phyloP scores from a whole-genome alignment of 2,329 filamentous ascomycete species.

The Myriosclerotinia scirpicola region DNA sequence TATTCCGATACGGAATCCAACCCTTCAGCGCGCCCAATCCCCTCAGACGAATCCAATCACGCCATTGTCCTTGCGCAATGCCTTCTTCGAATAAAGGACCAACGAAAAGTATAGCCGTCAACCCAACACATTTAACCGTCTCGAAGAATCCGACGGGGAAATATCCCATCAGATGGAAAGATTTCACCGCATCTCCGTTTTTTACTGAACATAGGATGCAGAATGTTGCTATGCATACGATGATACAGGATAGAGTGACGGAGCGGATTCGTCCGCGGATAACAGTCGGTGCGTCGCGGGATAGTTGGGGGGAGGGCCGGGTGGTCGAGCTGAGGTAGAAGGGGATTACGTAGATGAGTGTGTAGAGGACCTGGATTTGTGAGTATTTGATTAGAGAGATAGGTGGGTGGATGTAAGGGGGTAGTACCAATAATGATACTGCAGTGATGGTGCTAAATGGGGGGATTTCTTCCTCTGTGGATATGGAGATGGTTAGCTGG shows the following conservation, averaged over 20 bases:
- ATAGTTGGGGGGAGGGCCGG: slow-evolving; percentile 73
- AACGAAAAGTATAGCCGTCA: slow-evolving; percentile 77
- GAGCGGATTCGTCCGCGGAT: slow-evolving; percentile 83
- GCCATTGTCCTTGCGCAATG: slow-evolving; percentile 70
- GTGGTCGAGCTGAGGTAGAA: slow-evolving; percentile 83
- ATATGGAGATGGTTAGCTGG: slow-evolving; percentile 11
- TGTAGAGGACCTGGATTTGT: slow-evolving; percentile 66
- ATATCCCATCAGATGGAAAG: slow-evolving; percentile 72
- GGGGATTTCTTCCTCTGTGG: slow-evolving; percentile 35
- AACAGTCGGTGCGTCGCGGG: slow-evolving; percentile 83
- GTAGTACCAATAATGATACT: slow-evolving; percentile 34
- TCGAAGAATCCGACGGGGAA: slow-evolving; percentile 73
- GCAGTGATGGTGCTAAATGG: slow-evolving; percentile 34
- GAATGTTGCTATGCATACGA: slow-evolving; percentile 66
- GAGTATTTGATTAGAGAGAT: background rate
- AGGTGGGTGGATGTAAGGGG: background rate
- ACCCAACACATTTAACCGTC: slow-evolving; percentile 59
- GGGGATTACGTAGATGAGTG: slow-evolving; percentile 84
- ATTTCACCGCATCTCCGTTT: slow-evolving; percentile 51
- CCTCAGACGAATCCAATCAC: slow-evolving; percentile 58
- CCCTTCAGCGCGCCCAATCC: slow-evolving; percentile 63
- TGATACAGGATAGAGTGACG: slow-evolving; percentile 71
- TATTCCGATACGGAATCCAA: slow-evolving; percentile 84
- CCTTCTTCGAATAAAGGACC: slow-evolving; percentile 82
- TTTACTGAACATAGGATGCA: slow-evolving; percentile 60